Evolutionary conservation across 352 stramenopile species (phyloP).

Genomic region (Phytophthora brassicae): DNA sequence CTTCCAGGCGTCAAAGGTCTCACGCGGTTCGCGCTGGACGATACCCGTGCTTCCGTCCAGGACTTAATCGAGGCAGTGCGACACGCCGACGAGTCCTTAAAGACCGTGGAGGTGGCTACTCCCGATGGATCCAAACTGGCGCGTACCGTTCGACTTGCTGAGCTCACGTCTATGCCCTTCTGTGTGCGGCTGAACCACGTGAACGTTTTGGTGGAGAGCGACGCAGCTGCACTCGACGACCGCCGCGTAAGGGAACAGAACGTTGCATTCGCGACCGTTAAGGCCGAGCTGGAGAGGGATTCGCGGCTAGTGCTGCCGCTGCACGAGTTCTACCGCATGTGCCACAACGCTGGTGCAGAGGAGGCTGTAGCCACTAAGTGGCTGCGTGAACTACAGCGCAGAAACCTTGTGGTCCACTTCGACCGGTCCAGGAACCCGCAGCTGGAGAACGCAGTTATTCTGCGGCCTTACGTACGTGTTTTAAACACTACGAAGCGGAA

Average conservation of each 20-base stretch:
- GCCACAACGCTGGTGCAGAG: conserved; percentile 66
- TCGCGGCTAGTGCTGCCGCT: conserved; percentile 60
- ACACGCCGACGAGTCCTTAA: conserved; percentile 53
- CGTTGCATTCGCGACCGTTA: conserved; percentile 68
- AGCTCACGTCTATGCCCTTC: conserved; percentile 69
- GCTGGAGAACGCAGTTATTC: conserved; percentile 67
- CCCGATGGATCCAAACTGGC: conserved; percentile 68
- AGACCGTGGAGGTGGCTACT: conserved; percentile 66
- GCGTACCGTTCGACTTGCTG: conserved; percentile 58
- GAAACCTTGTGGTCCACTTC: conserved; percentile 78
- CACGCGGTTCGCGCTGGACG: conserved; percentile 45
- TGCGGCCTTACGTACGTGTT: conserved; percentile 61
- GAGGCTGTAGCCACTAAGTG: conserved; percentile 75
- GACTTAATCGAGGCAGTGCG: conserved; percentile 58
- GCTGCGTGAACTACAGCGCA: conserved; percentile 72
- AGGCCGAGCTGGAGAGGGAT: conserved; percentile 63
- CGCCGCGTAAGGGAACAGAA: conserved; percentile 37
- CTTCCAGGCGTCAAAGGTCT: conserved; percentile 58
- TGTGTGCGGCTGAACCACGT: conserved; percentile 73
- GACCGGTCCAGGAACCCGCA: conserved; percentile 65
- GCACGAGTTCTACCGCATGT: conserved; percentile 73
- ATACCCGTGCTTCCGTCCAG: conserved; percentile 45
- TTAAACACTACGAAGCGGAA: no score
- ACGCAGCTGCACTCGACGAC: conserved; percentile 34
- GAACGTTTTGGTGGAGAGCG: conserved; percentile 57